Base-by-base conservation (phyloP, 306 rosid species). In the Malus orientalis region DNA sequence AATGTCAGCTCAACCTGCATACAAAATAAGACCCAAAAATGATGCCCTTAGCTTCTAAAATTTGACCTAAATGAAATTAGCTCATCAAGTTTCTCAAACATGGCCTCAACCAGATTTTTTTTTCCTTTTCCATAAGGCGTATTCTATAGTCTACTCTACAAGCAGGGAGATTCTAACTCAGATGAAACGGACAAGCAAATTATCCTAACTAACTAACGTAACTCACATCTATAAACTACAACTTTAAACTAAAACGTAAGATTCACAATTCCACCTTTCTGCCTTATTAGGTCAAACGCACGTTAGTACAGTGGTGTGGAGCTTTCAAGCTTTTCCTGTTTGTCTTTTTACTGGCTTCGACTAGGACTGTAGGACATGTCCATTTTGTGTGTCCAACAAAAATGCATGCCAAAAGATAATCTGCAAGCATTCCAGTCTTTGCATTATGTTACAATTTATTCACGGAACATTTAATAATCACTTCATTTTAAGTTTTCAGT, bases 171-270 rank as follows among this genome's bases (percentile, higher is more conserved):
- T 47, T 47, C 5, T 5, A 47, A 47, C 53, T 47, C 1, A 15
- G 0, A 13, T 47, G 6, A 47, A 47, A 47, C 18, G 2, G 49
- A 45, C 18, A 45, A 12, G 5, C 53, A 45, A 0, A 45, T 45
- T 45, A 5, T 45, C 0, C 4, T 45, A 45, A 47, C 3, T 49
- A 1, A 49, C 54, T 4, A 49, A 49, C 54, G 2, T 1, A 1
- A 49, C 19, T 49, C 19, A 49, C 8, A 8, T 14, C 0, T 49
- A 4, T 0, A 0, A 1, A 4, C 3, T 14, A 49, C 3, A 0
- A 1, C 8, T 49, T 49, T 49, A 16, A 62, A 63, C 11, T 19
- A 14, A 63, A 61, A 3, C 36, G 1, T 61, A 2, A 30, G 3
- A 63, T 63, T 32, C 13, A 63, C 0, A 8, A 32, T 29, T 63